Evolutionary conservation across 192 early-diverging fungal species (phyloP), one percentile per base, ranked within the genome.

Genomic region (Coemansia sp.): DNA sequence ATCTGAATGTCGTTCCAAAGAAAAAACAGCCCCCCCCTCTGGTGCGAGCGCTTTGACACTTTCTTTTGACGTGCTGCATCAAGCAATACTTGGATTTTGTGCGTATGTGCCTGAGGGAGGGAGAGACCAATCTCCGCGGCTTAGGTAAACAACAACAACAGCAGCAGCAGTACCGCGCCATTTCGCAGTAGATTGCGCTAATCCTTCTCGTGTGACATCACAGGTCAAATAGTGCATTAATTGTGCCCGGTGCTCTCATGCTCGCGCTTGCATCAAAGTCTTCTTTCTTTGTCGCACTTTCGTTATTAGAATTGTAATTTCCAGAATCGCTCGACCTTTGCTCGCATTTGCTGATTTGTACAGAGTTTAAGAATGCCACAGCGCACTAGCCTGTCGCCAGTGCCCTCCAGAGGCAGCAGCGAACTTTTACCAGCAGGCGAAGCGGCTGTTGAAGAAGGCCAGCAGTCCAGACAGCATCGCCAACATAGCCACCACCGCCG

Each of bases 401-500:
- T 50, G 46, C 19, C 46, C 8, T 50, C 46, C 14, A 27, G 46
- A n/a, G 60, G 48, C 48, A 56, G 33, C 34, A 43, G 41, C 54
- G 24, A 35, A 12, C 32, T 26, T 1, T 10, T 22, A 0, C 53
- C 19, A 24, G 5, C 46, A 50, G 15, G 46, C 12, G 46, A 50
- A 10, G 24, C 46, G 11, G 26, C 14, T 22, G 46, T 12, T 29
- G 46, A 50, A 26, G 46, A 50, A 14, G 24, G 46, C 4, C 24
- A 10, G 24, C 46, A 50, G 46, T 27, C 46, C 46, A 50, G 46
- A 15, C 41, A 36, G 14, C 57, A 17, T 15, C 65, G 54, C 10
- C 64, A 43, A 7, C 60, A n/a, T 27, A 55, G 53, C 40, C 56
- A 32, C 11, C 64, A 65, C 42, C 63, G 27, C 56, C 55, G 56